These are phyloP conservation scores for Xylaria sp. DNA, from an alignment of 2,329 filamentous ascomycete genomes.

Conservation along the genomic window DNA sequence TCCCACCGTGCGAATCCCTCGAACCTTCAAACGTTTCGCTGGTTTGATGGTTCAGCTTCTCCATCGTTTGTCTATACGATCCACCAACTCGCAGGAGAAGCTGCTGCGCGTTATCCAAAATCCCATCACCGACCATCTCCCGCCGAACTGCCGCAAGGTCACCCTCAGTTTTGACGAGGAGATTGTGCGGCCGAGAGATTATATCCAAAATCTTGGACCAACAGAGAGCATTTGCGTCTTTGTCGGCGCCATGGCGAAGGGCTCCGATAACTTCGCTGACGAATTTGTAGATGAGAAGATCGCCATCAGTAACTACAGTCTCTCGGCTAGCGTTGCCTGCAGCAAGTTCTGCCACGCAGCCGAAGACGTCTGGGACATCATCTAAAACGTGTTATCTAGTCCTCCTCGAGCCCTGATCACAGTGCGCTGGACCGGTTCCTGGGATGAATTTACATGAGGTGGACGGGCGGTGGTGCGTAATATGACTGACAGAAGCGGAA, in stretches of 20 bases:
- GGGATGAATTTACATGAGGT: slow-evolving; percentile 32
- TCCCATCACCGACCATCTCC: slow-evolving; percentile 95
- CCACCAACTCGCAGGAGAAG: slow-evolving; percentile 97
- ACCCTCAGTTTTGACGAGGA: slow-evolving; percentile 94
- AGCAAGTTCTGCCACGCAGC: slow-evolving; percentile 99
- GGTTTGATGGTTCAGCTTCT: slow-evolving; percentile 98
- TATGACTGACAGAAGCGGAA: slow-evolving; percentile 45
- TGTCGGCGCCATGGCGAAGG: slow-evolving; percentile 98
- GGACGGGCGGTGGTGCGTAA: slow-evolving; percentile 45
- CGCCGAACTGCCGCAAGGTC: slow-evolving; percentile 96
- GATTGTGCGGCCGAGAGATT: slow-evolving; percentile 87
- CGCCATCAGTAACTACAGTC: slow-evolving; percentile 96
- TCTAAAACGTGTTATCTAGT: slow-evolving; percentile 58
- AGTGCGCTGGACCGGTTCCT: slow-evolving; percentile 7
- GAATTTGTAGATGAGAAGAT: slow-evolving; percentile 96
- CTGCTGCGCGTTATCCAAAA: slow-evolving; percentile 97
- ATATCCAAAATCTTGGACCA: slow-evolving; percentile 79
- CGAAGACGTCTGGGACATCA: slow-evolving; percentile 94
- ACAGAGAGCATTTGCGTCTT: slow-evolving; percentile 98
- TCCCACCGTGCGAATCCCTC: slow-evolving; percentile 95
- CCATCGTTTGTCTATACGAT: slow-evolving; percentile 94
- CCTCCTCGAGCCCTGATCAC: slow-evolving; percentile 11
- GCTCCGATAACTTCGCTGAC: slow-evolving; percentile 94
- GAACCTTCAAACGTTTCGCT: slow-evolving; percentile 98
- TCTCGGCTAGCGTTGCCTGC: slow-evolving; percentile 97